Base-by-base conservation (phyloP, 495 filamentous ascomycete species). In the Penicillium waksmanii region DNA sequence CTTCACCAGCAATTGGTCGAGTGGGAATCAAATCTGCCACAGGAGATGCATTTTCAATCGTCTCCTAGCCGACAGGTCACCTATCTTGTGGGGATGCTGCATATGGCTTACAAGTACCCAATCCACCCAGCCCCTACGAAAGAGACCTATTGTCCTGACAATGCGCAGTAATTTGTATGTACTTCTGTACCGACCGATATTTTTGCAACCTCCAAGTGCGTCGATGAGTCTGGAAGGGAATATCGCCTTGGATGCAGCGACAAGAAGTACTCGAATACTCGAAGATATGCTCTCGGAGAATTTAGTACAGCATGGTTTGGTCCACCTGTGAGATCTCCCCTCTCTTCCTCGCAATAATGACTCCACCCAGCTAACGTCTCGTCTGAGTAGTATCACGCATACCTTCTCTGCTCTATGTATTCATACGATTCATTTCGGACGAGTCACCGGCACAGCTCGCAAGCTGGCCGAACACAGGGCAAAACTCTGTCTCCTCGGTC, bases 231-330 rank as follows among this genome's bases (percentile, higher is more conserved):
- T 47, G 27, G 65, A 70, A 44, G 74, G 76, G 1, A 73, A 71
- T 36, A 55, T 75, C 3, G 76, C 77, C 3, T 60, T 81, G 2
- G 72, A 80, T 43, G 79, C 77, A 12, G 77, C 79, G 15, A 76
- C 72, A 11, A 69, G 68, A 46, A 77, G 71, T 57, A 79, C 76
- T 0, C 65, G 76, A 0, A 80, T 81, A 27, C 60, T 78, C 2
- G 79, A 81, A 38, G 78, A 80, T 44, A 73, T 81, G 62, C 72
- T 79, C 2, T 77, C 77, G n/a, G 69, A 78, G 35, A 73, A 78
- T 36, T 63, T 78, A 2, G 74, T 80, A 12, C 75, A 79, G 51
- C 74, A 80, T 51, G 75, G 75, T 13, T 70, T 75, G 0, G 60
- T 78, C n/a, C 78, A 81, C 56, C 51, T 78, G 77, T 77, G 63